phyloP scores from a whole-genome alignment of 257 asterid genomes.

The Verbena officinalis region DNA sequence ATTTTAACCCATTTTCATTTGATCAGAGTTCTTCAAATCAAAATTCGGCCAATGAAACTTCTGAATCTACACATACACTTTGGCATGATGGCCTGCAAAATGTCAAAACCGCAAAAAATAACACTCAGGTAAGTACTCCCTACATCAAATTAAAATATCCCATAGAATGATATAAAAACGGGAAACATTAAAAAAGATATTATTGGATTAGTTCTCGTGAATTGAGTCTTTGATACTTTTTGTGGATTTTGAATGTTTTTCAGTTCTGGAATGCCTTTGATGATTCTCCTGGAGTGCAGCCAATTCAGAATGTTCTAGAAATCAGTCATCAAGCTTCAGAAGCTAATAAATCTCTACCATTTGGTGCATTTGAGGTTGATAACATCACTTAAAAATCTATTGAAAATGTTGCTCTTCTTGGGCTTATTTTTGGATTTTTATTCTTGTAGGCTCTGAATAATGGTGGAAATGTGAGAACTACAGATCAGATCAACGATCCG shows the following conservation, averaged over 20 bases:
- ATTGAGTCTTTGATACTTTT: slow-evolving; percentile 2
- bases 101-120: slow-evolving; percentile 36
- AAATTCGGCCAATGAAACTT: slow-evolving; percentile 30
- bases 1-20: slow-evolving; percentile 39
- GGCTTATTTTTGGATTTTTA: slow-evolving; percentile 31
- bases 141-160: background rate
- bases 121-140: slow-evolving; percentile 39
- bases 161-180: background rate
- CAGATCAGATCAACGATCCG: slow-evolving; percentile 39
- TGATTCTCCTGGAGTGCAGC: slow-evolving; percentile 38
- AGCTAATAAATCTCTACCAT: slow-evolving; percentile 44
- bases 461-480: slow-evolving; percentile 38
- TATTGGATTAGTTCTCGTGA: background rate
- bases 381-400: slow-evolving; percentile 19
- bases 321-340: slow-evolving; percentile 38
- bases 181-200: slow-evolving; percentile 10
- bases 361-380: slow-evolving; percentile 48
- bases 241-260: slow-evolving; percentile 26
- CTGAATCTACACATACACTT: slow-evolving; percentile 32
- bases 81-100: slow-evolving; percentile 40
- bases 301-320: slow-evolving; percentile 29
- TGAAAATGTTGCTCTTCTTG: slow-evolving; percentile 28
- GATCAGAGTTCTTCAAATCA: slow-evolving; percentile 38
- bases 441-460: slow-evolving; percentile 43
- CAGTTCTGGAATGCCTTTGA: slow-evolving; percentile 75